These are phyloP conservation scores for Scedosporium apiospermum DNA, from an alignment of 2,329 filamentous ascomycete genomes.

Conservation along the genomic window DNA sequence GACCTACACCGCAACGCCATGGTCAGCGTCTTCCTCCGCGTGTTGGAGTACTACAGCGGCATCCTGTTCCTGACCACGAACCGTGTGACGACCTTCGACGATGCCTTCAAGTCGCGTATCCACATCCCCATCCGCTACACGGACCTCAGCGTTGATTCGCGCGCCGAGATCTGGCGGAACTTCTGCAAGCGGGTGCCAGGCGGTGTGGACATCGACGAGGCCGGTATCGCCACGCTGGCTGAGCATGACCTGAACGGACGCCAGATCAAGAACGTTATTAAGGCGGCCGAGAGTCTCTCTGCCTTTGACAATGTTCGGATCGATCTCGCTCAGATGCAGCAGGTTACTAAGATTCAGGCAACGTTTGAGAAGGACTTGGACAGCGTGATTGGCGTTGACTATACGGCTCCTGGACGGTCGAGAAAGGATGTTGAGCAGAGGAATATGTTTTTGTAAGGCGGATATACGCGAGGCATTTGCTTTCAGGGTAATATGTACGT, in stretches of 20 bases:
- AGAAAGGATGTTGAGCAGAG: not conserved
- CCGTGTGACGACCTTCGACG: conserved; percentile 64
- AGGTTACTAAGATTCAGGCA: conserved; percentile 73
- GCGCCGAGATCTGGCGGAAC: conserved; percentile 72
- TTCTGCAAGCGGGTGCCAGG: conserved; percentile 66
- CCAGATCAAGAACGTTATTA: conserved; percentile 69
- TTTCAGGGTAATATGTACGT: not conserved
- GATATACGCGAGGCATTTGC: not conserved
- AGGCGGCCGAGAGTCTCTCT: conserved; percentile 73
- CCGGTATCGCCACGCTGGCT: conserved; percentile 56
- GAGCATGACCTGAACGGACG: conserved; percentile 53
- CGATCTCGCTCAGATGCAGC: conserved; percentile 68
- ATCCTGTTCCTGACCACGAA: conserved; percentile 37
- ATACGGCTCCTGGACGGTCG: not conserved
- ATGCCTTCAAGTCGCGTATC: conserved; percentile 81
- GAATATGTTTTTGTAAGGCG: not conserved
- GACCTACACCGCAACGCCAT: conserved; percentile 16
- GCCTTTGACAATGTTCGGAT: conserved; percentile 63
- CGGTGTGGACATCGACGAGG: conserved; percentile 50
- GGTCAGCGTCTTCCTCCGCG: conserved; percentile 26
- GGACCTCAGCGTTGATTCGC: conserved; percentile 60
- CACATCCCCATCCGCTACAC: conserved; percentile 79
- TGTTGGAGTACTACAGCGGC: conserved; percentile 30
- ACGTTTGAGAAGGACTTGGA: conserved; percentile 77
- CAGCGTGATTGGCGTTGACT: conserved; percentile 53